A percentile compares a stretch with the other conserved stretches of the same genome.
phyloP scores from a whole-genome alignment of 2,329 filamentous ascomycete species.

The Scedosporium minutisporum region DNA sequence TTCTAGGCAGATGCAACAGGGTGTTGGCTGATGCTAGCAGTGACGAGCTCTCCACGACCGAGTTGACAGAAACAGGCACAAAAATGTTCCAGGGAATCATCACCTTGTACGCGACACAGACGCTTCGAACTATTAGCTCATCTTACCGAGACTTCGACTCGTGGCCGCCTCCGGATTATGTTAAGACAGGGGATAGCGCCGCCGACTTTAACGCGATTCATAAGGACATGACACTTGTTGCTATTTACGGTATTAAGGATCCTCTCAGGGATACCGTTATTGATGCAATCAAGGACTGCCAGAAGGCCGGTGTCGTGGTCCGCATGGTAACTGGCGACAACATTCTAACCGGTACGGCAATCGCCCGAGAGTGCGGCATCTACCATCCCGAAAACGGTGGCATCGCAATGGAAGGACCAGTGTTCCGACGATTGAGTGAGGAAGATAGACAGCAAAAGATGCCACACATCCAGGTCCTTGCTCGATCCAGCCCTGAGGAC shows the following conservation, averaged over 20 bases:
- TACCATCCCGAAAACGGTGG: slow-evolving; percentile 40
- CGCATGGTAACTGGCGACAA: slow-evolving; percentile 70
- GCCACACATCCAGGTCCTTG: slow-evolving; percentile 52
- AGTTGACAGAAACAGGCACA: slow-evolving; percentile 46
- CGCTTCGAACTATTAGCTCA: slow-evolving; percentile 66
- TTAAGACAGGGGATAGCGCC: slow-evolving; percentile 25
- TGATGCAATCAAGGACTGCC: slow-evolving; percentile 53
- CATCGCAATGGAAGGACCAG: slow-evolving; percentile 59
- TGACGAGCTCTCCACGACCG: slow-evolving; percentile 38
- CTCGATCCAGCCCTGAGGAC: slow-evolving; percentile 57
- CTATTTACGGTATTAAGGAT: slow-evolving; percentile 62
- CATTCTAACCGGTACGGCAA: slow-evolving; percentile 61
- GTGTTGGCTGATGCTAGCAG: slow-evolving; percentile 30
- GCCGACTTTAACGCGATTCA: slow-evolving; percentile 46
- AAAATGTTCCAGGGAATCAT: slow-evolving; percentile 9
- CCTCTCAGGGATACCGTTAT: slow-evolving; percentile 56
- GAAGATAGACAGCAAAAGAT: slow-evolving; percentile 49
- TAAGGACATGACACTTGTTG: slow-evolving; percentile 60
- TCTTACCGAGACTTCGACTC: slow-evolving; percentile 67
- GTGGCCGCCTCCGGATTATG: slow-evolving; percentile 61
- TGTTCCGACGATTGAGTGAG: slow-evolving; percentile 52
- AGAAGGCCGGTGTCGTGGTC: slow-evolving; percentile 55
- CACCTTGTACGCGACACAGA: slow-evolving; percentile 10
- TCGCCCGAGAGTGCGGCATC: slow-evolving; percentile 65
- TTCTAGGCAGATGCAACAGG: slow-evolving; percentile 34